Conservation (phyloP, 768 basidiomycete species). For the Phaeotremella skinneri region DNA sequence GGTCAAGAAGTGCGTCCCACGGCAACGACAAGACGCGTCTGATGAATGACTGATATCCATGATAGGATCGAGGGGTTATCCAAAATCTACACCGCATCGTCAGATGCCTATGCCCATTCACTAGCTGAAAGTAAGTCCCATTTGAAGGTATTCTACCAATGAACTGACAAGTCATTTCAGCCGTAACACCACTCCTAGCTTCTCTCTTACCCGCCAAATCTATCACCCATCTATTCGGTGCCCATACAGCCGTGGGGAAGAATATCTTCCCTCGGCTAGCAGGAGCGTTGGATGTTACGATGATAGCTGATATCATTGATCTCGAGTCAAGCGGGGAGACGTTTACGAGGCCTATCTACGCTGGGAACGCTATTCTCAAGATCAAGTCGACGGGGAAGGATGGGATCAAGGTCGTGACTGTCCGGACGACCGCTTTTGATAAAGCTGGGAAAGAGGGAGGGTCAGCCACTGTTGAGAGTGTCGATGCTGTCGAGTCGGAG, state of each 20-base stretch:
- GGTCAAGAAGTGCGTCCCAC: conserved; percentile 68
- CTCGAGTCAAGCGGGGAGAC: conserved; percentile 65
- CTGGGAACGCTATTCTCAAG: conserved; percentile 94
- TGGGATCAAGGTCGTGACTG: conserved; percentile 88
- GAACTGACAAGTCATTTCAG: conserved; percentile 53
- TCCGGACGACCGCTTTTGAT: conserved; percentile 84
- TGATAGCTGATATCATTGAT: conserved; percentile 84
- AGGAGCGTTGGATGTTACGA: conserved; percentile 80
- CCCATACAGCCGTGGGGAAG: conserved; percentile 89
- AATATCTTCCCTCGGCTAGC: conserved; percentile 90
- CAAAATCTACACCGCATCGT: conserved; percentile 50
- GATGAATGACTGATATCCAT: not conserved
- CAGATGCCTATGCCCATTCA: conserved; percentile 39
- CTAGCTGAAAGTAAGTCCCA: conserved; percentile 45
- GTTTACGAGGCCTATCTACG: conserved; percentile 93
- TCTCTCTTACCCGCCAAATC: conserved; percentile 63
- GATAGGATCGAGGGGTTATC: conserved; percentile 51
- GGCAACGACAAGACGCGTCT: conserved; percentile 8
- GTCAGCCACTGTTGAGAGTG: conserved; percentile 59
- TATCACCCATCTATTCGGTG: conserved; percentile 87
- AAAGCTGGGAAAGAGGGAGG: conserved; percentile 59
- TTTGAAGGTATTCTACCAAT: not conserved
- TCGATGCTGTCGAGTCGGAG: conserved; percentile 54
- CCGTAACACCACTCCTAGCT: conserved; percentile 76
- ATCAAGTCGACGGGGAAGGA: conserved; percentile 73